Evolutionary conservation across 2,329 filamentous ascomycete genomes (phyloP), one percentile per base, ranked within the genome.

Genomic region (Trichoderma semiorbis): DNA sequence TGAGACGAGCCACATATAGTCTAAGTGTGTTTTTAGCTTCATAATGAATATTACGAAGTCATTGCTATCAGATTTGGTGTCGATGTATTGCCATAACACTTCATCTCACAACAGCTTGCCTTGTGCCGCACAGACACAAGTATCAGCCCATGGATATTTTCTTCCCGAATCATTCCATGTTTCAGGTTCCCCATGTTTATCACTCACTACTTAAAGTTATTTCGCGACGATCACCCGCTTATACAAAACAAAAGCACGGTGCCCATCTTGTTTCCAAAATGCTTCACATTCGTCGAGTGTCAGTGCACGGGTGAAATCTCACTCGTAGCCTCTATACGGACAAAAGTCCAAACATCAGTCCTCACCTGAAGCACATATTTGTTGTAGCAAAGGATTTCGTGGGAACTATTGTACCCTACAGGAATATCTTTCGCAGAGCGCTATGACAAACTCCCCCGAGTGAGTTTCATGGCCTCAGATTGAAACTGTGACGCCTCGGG

Each of bases 391-490:
- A 24, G 7, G 5, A 24, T 24, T n/a, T n/a, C n/a, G n/a, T n/a
- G n/a, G n/a, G n/a, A n/a, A n/a, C n/a, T n/a, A n/a, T n/a, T 14
- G 47, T 12, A 24, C 1, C 24, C 11, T 53, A 1, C 0, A 1
- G 21, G 11, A 6, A 24, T 12, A 1, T 3, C 47, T 14, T 3
- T 7, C 47, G 24, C 5, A 24, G 11, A 53, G 21, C 12, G 10
- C n/a, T 7, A 12, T 24, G 21, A 53, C 21, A 53, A 7, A 24
- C 21, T 12, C 11, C 2, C 11, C 21, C 1, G 21, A 24, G 11
- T 5, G 18, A 60, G 26, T 24, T 60, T 32, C 18, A n/a, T 4
- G 0, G 28, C 32, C 18, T 4, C 18, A 32, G 10, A 30, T 21
- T 32, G 28, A 18, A 14, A 58, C 18, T 8, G 0, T 21, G 18